phyloP scores from a whole-genome alignment of 73 alveolate genomes.

The Paramecium biaurelia region DNA sequence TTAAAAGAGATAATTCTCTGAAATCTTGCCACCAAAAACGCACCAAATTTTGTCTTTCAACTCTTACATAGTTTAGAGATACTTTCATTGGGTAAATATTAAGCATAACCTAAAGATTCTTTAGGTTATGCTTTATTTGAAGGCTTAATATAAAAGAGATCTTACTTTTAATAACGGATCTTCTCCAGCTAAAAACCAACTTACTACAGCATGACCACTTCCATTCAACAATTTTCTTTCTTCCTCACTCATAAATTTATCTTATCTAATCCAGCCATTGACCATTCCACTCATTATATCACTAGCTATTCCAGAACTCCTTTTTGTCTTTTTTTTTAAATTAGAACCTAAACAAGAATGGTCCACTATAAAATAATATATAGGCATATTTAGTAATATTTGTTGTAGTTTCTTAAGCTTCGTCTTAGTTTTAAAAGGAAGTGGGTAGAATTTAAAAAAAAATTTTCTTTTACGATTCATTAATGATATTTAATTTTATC shows the following conservation, averaged over 20 bases:
- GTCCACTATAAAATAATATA: neutral
- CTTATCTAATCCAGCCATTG: constrained; percentile 72
- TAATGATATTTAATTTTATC: neutral
- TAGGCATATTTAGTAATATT: neutral
- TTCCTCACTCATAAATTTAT: constrained; percentile 26
- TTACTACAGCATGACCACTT: constrained; percentile 79
- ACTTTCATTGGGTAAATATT: constrained; percentile 76
- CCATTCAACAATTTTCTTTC: constrained; percentile 75
- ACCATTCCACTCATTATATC: neutral
- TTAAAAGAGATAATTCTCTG: constrained; percentile 71
- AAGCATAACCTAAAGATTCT: constrained; percentile 81
- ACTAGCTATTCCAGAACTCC: neutral
- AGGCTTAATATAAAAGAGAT: neutral
- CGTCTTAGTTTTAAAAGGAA: neutral
- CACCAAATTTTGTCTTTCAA: constrained; percentile 71
- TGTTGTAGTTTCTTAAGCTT: neutral
- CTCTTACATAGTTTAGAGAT: constrained; percentile 69
- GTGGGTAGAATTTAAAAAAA: no score
- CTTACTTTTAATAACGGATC: constrained; percentile 74
- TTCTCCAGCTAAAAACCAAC: constrained; percentile 84
- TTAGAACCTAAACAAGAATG: neutral
- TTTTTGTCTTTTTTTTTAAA: neutral
- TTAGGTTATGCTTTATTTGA: constrained; percentile 77
- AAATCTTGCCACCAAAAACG: constrained; percentile 70
- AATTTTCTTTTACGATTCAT: no score